Percentiles rank a stretch among this genome's conserved stretches.
Conservation (phyloP, 1,139 yeast genomes). For the Candida sp. region DNA sequence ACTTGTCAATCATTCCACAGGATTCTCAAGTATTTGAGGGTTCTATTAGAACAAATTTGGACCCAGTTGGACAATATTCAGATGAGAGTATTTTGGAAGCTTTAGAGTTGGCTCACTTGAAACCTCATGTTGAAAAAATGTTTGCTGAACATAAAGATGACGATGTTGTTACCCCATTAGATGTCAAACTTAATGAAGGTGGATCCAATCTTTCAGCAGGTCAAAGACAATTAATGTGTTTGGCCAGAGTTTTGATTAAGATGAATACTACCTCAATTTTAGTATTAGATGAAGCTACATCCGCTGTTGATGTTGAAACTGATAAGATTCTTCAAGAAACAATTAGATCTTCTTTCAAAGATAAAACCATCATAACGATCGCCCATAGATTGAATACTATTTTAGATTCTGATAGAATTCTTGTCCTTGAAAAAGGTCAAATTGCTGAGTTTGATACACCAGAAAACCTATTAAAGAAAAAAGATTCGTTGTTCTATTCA, state of each 20-base stretch:
- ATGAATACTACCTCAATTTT: constrained; percentile 75
- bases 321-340: constrained; percentile 86
- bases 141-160: constrained; percentile 23
- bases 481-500: constrained; percentile 72
- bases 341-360: constrained; percentile 78
- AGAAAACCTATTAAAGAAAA: constrained; percentile 57
- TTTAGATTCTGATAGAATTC: constrained; percentile 84
- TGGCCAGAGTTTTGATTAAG: constrained; percentile 69
- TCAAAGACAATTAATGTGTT: constrained; percentile 87
- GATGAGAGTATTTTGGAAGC: constrained; percentile 88
- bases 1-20: constrained; percentile 90
- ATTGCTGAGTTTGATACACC: constrained; percentile 91
- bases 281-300: constrained; percentile 94
- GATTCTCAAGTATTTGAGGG: constrained; percentile 98
- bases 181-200: constrained; percentile 70
- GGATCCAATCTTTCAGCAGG: constrained; percentile 90
- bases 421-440: constrained; percentile 81
- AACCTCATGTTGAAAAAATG: constrained; percentile 69
- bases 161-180: constrained; percentile 46
- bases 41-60: constrained; percentile 81
- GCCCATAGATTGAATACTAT: constrained; percentile 95
- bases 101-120: constrained; percentile 80
- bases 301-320: constrained; percentile 96
- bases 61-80: constrained; percentile 67
- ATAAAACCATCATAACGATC: constrained; percentile 88